Conservation (phyloP, 257 asterid genomes). For the Mentha longifolia region DNA sequence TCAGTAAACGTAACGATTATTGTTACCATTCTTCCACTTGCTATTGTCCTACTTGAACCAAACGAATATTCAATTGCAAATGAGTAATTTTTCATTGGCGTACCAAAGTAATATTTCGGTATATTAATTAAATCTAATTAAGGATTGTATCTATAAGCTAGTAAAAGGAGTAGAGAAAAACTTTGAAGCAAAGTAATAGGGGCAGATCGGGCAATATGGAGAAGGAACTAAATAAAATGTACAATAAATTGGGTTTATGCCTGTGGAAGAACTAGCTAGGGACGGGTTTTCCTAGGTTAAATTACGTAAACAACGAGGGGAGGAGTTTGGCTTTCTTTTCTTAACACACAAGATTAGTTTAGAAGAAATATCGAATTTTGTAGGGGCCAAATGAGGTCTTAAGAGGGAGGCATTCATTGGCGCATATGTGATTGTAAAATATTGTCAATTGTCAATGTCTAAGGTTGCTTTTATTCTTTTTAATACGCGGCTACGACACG, state of each 20-base stretch:
- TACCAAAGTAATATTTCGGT: no score
- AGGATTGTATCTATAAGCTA: no score
- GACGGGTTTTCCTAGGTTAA: slow-evolving; percentile 9
- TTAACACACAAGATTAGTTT: neutral
- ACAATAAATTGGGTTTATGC: neutral
- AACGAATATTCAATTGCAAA: no score
- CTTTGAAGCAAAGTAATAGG: neutral
- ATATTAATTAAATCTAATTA: no score
- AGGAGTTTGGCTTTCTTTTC: neutral
- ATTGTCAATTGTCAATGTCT: neutral
- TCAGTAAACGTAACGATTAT: no score
- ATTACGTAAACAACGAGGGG: neutral
- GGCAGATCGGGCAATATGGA: neutral
- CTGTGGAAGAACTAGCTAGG: neutral
- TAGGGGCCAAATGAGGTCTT: neutral
- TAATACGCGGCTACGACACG: slow-evolving; percentile 19
- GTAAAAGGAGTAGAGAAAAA: no score
- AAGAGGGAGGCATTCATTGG: neutral
- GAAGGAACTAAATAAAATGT: neutral
- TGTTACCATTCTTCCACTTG: no score
- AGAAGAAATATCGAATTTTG: neutral
- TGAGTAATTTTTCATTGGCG: no score
- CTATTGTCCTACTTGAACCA: no score
- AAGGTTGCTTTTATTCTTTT: neutral
- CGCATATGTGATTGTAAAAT: neutral